Evolutionary conservation across 179 eudicot species (phyloP).

Genomic region (Silene coronaria): DNA sequence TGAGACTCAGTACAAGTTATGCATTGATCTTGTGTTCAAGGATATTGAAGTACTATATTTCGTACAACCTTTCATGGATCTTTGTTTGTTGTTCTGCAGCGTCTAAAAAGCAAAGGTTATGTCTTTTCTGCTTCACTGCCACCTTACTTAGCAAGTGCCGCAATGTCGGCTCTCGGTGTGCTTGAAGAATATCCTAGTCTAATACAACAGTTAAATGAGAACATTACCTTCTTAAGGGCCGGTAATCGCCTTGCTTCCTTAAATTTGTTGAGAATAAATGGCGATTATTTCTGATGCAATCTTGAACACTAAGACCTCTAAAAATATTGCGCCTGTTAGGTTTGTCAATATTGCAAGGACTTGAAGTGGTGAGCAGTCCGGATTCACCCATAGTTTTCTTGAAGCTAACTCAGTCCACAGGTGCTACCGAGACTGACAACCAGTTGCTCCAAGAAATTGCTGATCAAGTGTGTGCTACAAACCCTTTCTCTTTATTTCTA

Average conservation of each 20-base stretch:
- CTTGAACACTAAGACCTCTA: not conserved
- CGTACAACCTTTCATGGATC: not conserved
- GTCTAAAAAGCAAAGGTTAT: conserved; percentile 84
- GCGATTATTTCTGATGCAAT: not conserved
- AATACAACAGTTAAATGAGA: conserved; percentile 51
- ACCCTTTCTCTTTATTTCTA: not conserved
- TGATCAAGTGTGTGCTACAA: conserved; percentile 29
- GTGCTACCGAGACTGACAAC: conserved; percentile 49
- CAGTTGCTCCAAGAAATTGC: conserved; percentile 66
- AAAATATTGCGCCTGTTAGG: conserved; percentile 28
- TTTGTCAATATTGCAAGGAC: conserved; percentile 53
- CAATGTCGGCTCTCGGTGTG: conserved; percentile 79
- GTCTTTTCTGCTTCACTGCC: conserved; percentile 96
- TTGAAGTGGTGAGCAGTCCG: conserved; percentile 61
- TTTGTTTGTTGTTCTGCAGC: conserved; percentile 38
- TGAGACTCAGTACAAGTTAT: no score
- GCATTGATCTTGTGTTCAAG: no score
- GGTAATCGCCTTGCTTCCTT: conserved; percentile 33
- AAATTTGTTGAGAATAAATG: not conserved
- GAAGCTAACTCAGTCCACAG: conserved; percentile 48
- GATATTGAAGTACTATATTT: not conserved
- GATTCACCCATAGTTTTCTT: conserved; percentile 74
- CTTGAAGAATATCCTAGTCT: conserved; percentile 66
- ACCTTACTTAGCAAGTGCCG: conserved; percentile 90
- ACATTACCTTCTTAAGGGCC: conserved; percentile 45